Base-by-base conservation (phyloP, 495 filamentous ascomycete genomes). In the Neurospora africana region DNA sequence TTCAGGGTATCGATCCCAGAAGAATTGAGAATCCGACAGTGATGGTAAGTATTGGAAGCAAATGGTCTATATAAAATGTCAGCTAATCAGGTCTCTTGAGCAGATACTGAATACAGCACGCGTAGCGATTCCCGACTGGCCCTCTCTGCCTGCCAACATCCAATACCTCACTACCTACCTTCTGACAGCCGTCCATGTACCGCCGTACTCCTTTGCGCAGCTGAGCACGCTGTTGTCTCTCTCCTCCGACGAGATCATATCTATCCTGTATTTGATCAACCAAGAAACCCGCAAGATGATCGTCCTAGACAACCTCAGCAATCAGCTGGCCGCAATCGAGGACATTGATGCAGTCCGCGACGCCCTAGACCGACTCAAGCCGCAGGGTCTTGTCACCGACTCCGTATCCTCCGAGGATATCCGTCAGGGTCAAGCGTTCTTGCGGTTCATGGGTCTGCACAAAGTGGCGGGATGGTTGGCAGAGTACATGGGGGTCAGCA, bases 161-260 rank as follows among this genome's bases (percentile, higher is more conserved):
- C 74, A 74, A 41, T 77, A 69, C 27, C 68, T 73, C 53, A 76
- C 73, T 58, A 65, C 72, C n/a, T 68, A 68, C 44, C 74, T 72
- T 27, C 19, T 75, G 68, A 74, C 74, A 43, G 44, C 8, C 33
- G 41, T 44, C 7, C 19, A 39, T 33, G 9, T 70, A 68, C n/a
- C 53, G 13, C 53, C 53, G 6, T 65, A 65, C 69, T 77, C 69
- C 65, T 69, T 15, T 23, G 37, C 3, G 74, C 72, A 37, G 58
- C 30, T 13, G 36, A 36, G 4, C 11, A 39, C 2, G 53, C 30
- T 65, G 13, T 19, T 74, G 4, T 35, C n/a, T 6, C 33, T 74
- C 27, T n/a, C 19, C 6, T 67, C 40, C 37, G 61, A 72, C 4
- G 73, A 74, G 9, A 37, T 71, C 4, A 36, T 65, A 33, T 65